These are phyloP conservation scores for Penicillium sp. DNA, from an alignment of 2,329 filamentous ascomycete genomes.

Conservation along the genomic window DNA sequence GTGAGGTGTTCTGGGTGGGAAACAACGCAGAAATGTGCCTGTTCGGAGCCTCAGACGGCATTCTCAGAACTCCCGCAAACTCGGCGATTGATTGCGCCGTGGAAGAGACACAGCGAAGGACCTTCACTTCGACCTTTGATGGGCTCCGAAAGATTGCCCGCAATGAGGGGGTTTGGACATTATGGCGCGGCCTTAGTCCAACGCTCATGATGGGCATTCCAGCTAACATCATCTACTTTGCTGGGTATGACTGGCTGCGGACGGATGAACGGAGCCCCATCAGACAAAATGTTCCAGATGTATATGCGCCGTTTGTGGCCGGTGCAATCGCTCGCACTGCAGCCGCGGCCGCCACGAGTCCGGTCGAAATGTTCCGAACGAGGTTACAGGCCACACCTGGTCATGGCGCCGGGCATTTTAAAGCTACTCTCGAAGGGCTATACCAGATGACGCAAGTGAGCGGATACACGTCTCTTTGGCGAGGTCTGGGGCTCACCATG, in stretches of 20 bases:
- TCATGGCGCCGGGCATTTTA: conserved; percentile 60
- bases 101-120: conserved; percentile 75
- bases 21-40: conserved; percentile 77
- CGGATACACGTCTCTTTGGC: conserved; percentile 80
- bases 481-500: conserved; percentile 80
- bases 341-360: conserved; percentile 76
- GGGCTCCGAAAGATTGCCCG: conserved; percentile 89
- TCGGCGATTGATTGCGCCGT: conserved; percentile 68
- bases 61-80: conserved; percentile 39
- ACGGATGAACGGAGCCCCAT: conserved; percentile 69
- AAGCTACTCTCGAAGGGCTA: conserved; percentile 69
- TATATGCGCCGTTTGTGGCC: conserved; percentile 71
- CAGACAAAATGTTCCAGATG: conserved; percentile 55
- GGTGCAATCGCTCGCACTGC: conserved; percentile 72
- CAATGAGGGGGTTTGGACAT: conserved; percentile 76
- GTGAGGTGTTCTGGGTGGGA: conserved; percentile 94
- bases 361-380: conserved; percentile 90
- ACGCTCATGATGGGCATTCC: conserved; percentile 92
- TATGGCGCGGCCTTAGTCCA: conserved; percentile 92
- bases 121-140: conserved; percentile 85
- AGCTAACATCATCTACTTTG: conserved; percentile 97
- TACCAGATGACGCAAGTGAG: conserved; percentile 69
- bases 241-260: conserved; percentile 92
- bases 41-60: conserved; percentile 45
- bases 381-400: conserved; percentile 73